Percentiles rank a stretch among this genome's conserved stretches.
These are phyloP conservation scores for Gracilaria gracilis DNA, from an alignment of 23 red algal species.

Conservation along the genomic window DNA sequence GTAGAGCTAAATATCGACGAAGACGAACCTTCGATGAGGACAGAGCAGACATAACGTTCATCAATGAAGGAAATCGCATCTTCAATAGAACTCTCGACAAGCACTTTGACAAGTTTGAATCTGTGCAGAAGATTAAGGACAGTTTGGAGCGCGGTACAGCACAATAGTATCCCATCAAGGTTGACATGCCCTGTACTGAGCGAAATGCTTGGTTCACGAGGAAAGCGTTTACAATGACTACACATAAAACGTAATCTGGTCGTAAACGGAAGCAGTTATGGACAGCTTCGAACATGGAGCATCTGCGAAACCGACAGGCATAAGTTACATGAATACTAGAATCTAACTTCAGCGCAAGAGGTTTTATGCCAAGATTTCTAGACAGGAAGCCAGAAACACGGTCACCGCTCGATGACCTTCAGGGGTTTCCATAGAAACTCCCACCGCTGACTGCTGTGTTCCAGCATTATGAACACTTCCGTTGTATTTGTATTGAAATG, in stretches of 20 bases:
- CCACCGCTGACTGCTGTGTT: not conserved
- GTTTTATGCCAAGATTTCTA: no score
- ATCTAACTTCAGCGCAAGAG: no score
- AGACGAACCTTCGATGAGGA: slow-evolving; percentile 71
- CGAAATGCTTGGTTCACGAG: not conserved
- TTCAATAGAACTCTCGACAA: slow-evolving; percentile 78
- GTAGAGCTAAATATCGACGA: slow-evolving; percentile 53
- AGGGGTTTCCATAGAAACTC: not conserved
- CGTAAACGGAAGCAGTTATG: not conserved
- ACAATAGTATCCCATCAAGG: not conserved
- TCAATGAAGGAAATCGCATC: slow-evolving; percentile 80
- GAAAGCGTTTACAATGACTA: not conserved
- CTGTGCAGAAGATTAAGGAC: slow-evolving; percentile 76
- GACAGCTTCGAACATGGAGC: not conserved
- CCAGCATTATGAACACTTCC: no score
- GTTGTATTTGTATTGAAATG: no score
- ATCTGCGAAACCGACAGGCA: no score
- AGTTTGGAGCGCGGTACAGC: slow-evolving; percentile 85
- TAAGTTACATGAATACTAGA: no score
- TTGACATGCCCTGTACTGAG: not conserved
- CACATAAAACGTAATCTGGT: not conserved
- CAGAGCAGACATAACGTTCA: slow-evolving; percentile 72
- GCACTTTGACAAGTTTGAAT: slow-evolving; percentile 80
- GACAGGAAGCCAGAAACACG: not conserved
- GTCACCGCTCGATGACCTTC: not conserved